Percentiles rank a stretch among this genome's conserved stretches.
These are phyloP conservation scores for Acorus calamus DNA, from an alignment of 106 monocot genomes.

Conservation along the genomic window DNA sequence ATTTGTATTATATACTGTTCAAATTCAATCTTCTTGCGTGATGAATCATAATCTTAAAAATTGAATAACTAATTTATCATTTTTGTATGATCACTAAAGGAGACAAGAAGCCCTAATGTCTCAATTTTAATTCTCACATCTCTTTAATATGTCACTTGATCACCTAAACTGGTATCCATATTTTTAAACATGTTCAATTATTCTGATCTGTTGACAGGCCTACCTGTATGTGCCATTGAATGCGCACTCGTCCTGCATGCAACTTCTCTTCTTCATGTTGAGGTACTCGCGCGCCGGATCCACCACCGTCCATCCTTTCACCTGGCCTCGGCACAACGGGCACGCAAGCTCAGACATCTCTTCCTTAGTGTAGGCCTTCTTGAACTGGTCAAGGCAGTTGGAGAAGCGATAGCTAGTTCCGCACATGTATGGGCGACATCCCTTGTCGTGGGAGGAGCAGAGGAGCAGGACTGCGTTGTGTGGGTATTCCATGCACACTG, in stretches of 20 bases:
- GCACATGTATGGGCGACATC: slow-evolving; percentile 10
- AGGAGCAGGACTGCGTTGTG: slow-evolving; percentile 10
- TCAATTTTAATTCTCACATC: no score
- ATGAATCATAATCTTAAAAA: no score
- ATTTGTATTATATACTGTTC: no score
- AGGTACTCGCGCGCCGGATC: slow-evolving; percentile 9
- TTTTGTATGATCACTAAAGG: no score
- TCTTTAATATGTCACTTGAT: no score
- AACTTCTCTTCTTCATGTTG: slow-evolving; percentile 4
- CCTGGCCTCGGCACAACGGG: slow-evolving; percentile 7
- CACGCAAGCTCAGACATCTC: slow-evolving; percentile 2
- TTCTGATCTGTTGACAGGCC: neutral
- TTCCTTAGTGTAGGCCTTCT: slow-evolving; percentile 6
- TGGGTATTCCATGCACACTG: slow-evolving; percentile 10
- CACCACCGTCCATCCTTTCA: slow-evolving; percentile 8
- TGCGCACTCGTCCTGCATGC: slow-evolving; percentile 7
- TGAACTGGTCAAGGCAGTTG: slow-evolving; percentile 4
- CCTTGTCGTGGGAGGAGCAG: slow-evolving; percentile 9
- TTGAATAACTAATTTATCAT: no score
- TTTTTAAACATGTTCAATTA: no score
- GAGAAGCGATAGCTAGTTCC: slow-evolving; percentile 6
- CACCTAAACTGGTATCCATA: no score
- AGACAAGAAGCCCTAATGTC: no score
- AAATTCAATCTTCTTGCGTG: no score
- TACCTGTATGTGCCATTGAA: slow-evolving; percentile 6